A percentile compares a stretch with the other conserved stretches of the same genome.
phyloP scores from a whole-genome alignment of 1,284 basidiomycete species.

The Leucoagaricus sp. region DNA sequence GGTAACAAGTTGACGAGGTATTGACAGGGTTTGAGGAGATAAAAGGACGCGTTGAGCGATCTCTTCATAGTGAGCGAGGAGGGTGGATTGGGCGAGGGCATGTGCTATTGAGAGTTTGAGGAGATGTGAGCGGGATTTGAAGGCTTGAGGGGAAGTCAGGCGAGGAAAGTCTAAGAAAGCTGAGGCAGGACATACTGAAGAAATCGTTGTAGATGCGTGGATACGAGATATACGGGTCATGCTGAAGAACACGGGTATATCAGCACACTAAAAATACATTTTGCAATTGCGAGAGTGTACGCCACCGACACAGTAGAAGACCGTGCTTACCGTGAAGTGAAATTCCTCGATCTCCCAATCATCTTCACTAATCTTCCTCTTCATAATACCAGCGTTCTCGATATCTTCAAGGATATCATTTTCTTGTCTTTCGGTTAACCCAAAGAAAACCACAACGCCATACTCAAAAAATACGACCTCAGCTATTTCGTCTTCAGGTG shows the following conservation, averaged over 20 bases:
- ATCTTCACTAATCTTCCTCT: conserved; percentile 57
- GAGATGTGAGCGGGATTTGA: conserved; percentile 87
- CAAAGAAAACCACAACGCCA: conserved; percentile 89
- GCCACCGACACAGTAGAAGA: conserved; percentile 34
- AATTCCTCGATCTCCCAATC: conserved; percentile 92
- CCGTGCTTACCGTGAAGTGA: conserved; percentile 82
- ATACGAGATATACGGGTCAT: conserved; percentile 83
- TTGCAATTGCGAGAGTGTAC: neutral
- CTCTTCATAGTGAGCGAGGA: conserved; percentile 88
- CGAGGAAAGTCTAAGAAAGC: neutral
- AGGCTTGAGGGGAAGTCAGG: conserved; percentile 47
- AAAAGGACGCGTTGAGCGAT: conserved; percentile 80
- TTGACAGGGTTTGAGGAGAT: conserved; percentile 74
- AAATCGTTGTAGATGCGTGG: conserved; percentile 92
- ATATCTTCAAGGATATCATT: conserved; percentile 81
- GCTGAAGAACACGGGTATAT: conserved; percentile 43
- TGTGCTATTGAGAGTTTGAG: conserved; percentile 92
- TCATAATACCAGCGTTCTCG: conserved; percentile 69
- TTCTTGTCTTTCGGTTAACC: conserved; percentile 77
- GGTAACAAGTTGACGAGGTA: conserved; percentile 83
- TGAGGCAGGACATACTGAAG: conserved; percentile 63
- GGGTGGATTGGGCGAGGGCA: conserved; percentile 92
- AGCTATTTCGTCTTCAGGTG: conserved; percentile 55
- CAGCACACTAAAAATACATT: neutral
- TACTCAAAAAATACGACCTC: conserved; percentile 89